Base-by-base conservation (phyloP, 331 rosid genomes). In the Cucumis variabilis region DNA sequence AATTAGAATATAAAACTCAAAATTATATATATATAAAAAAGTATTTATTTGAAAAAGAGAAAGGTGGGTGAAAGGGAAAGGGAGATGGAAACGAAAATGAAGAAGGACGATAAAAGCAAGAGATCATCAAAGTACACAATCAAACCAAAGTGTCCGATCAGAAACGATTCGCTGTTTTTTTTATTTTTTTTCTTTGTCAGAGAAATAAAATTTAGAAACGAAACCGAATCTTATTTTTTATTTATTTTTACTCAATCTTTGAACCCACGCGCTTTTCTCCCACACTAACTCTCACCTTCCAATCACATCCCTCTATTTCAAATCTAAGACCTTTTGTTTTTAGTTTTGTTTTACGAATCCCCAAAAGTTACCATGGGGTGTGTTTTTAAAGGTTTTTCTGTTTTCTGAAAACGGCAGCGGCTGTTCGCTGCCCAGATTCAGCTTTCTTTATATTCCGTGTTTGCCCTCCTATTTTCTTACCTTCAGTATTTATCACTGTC, bases 141-240 rank as follows among this genome's bases (percentile, higher is more conserved):
- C 68, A 80, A 27, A 66, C 84, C 66, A 27, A 78, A 78, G 67
- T 78, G 84, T 80, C 85, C 85, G 68, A 27, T 79, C 84, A 79
- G 48, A 46, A 79, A 79, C 85, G 85, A 80, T 80, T 80, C 85
- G 25, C 85, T 80, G 50, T 80, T 25, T 4, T 25, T 37, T 44
- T n/a, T n/a, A n/a, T n/a, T n/a, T 44, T 44, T 44, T 1, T 80
- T 30, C 37, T 33, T 5, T 33, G 85, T 80, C 69, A 80, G 85
- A 55, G 1, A 23, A 76, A 76, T 37, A 21, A 41, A 44, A 74
- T 74, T 41, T n/a, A 48, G 15, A 48, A 77, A 48, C 37, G 37
- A 48, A 50, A 24, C 7, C 65, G 63, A 77, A 77, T 73, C 80
- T 73, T 73, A 73, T 20, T 33, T n/a, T 17, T 19, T n/a, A n/a